A percentile compares a stretch with the other conserved stretches of the same genome.
Conservation (phyloP, 1,284 basidiomycete genomes). For the Boletellus sp. region DNA sequence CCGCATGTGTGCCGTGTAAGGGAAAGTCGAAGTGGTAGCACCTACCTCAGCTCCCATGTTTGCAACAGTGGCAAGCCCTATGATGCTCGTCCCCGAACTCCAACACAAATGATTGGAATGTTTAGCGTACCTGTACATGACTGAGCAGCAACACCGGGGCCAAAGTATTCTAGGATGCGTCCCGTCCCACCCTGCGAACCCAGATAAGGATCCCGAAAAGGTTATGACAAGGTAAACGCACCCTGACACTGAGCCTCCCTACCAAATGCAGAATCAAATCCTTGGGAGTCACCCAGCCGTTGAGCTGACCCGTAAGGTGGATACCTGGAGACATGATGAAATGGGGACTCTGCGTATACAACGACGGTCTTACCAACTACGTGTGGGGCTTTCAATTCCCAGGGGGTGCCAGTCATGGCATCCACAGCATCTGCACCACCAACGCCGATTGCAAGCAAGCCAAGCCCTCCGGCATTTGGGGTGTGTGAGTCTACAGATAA, state of each 20-base stretch:
- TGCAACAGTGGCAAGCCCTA: constrained; percentile 88
- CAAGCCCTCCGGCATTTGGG: constrained; percentile 96
- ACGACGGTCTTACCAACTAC: constrained; percentile 61
- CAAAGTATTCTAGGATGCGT: constrained; percentile 95
- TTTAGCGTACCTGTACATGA: constrained; percentile 82
- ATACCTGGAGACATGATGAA: constrained; percentile 44
- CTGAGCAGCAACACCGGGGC: constrained; percentile 86
- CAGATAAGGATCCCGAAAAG: constrained; percentile 2
- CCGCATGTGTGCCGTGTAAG: constrained; percentile 89
- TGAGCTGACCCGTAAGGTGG: constrained; percentile 85
- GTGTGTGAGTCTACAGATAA: constrained; percentile 86
- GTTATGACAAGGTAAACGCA: constrained; percentile 39
- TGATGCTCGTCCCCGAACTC: not conserved
- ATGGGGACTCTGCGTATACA: not conserved
- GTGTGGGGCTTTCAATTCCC: constrained; percentile 95
- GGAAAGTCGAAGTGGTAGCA: constrained; percentile 97
- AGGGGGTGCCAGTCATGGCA: constrained; percentile 96
- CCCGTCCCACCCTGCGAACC: constrained; percentile 83
- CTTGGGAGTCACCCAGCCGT: constrained; percentile 94
- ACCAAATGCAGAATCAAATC: constrained; percentile 95
- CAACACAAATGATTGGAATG: not conserved
- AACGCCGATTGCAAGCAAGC: constrained; percentile 97
- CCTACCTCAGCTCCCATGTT: constrained; percentile 99
- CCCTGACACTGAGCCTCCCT: constrained; percentile 91
- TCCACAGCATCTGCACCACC: constrained; percentile 99